These are phyloP conservation scores for Spathaspora gorwiae DNA, from an alignment of 805 yeast species.

Conservation along the genomic window DNA sequence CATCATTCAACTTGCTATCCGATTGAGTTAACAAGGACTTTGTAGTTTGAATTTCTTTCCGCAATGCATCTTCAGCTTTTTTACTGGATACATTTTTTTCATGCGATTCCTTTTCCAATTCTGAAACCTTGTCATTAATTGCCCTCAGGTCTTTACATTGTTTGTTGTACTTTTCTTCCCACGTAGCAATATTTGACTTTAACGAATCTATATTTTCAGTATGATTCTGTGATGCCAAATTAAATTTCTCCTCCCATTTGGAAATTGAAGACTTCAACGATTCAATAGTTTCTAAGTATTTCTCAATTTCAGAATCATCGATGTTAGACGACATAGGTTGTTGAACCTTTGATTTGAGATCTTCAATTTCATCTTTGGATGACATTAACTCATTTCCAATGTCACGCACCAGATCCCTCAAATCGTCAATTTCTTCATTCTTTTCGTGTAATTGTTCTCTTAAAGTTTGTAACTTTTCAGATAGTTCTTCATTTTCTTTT, in stretches of 20 bases:
- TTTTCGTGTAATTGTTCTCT: conserved; percentile 35
- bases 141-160: conserved; percentile 2
- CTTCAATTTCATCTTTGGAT: conserved; percentile 56
- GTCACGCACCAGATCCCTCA: conserved; percentile 70
- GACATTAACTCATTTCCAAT: conserved; percentile 78
- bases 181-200: neutral
- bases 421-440: conserved; percentile 59
- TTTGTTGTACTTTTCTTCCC: neutral
- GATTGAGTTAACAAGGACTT: conserved; percentile 8
- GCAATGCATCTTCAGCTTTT: neutral
- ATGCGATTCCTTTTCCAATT: conserved; percentile 8
- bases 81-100: neutral
- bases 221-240: neutral
- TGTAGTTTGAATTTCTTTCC: conserved; percentile 2
- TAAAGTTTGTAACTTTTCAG: conserved; percentile 12
- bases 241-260: neutral
- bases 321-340: neutral
- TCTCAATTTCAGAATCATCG: neutral
- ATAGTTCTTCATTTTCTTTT: conserved; percentile 15
- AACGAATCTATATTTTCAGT: neutral
- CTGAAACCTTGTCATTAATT: neutral
- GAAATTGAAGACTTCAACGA: neutral
- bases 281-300: neutral
- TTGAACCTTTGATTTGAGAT: conserved; percentile 3
- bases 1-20: conserved; percentile 10